Evolutionary conservation across 2,329 filamentous ascomycete genomes (phyloP).

Genomic region (Coniochaeta sp.): DNA sequence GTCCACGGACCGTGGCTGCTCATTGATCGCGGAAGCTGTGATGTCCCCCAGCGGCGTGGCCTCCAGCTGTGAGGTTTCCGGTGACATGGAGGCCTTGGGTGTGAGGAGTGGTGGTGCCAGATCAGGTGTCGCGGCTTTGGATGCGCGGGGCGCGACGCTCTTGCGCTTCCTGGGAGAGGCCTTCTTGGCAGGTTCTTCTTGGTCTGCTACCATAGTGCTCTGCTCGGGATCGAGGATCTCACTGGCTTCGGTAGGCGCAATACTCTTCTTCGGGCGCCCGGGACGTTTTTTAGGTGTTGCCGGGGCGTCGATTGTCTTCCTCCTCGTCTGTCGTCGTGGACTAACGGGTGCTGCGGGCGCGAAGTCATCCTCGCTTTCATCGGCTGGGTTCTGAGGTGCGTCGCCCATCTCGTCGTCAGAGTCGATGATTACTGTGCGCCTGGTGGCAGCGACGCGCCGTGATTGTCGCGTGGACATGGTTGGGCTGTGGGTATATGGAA

Average conservation of each 20-base stretch:
- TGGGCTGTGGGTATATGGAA: constrained; percentile 4
- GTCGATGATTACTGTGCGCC: constrained; percentile 68
- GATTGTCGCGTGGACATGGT: constrained; percentile 34
- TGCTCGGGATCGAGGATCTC: constrained; percentile 52
- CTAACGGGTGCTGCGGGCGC: constrained; percentile 61
- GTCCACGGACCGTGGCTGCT: constrained; percentile 37
- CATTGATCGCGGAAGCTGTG: constrained; percentile 59
- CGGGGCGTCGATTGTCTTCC: constrained; percentile 31
- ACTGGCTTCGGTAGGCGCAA: constrained; percentile 36
- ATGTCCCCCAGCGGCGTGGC: constrained; percentile 65
- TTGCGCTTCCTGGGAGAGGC: constrained; percentile 60
- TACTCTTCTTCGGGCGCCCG: constrained; percentile 34
- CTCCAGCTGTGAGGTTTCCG: constrained; percentile 39
- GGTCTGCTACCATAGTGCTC: constrained; percentile 23
- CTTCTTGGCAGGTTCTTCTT: constrained; percentile 26
- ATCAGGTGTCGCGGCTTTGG: constrained; percentile 31
- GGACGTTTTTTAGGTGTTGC: constrained; percentile 18
- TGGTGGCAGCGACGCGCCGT: constrained; percentile 38
- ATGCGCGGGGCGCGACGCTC: constrained; percentile 39
- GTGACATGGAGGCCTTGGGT: constrained; percentile 45
- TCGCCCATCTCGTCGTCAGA: constrained; percentile 59
- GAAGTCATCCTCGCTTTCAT: constrained; percentile 69
- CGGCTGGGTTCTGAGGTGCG: constrained; percentile 36
- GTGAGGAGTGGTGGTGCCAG: constrained; percentile 22
- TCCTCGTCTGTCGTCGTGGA: constrained; percentile 28